A percentile compares a stretch with the other conserved stretches of the same genome.
These are phyloP conservation scores for Nannochloropsis granulata DNA, from an alignment of 108 stramenopile genomes.

Conservation along the genomic window DNA sequence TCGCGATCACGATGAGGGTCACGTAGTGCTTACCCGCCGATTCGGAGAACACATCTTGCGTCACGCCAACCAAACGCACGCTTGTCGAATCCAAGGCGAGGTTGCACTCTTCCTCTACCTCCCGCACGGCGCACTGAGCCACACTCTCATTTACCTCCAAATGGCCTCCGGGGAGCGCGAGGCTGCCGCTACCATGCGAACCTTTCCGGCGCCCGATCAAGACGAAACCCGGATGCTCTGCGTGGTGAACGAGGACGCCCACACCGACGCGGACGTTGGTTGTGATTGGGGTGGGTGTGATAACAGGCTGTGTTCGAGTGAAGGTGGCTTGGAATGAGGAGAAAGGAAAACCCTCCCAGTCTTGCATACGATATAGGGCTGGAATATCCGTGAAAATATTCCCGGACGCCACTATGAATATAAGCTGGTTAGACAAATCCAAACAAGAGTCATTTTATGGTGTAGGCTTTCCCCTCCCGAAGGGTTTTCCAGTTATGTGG, in stretches of 20 bases:
- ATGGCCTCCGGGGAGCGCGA: slow-evolving; percentile 9
- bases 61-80: background rate
- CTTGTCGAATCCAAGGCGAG: background rate
- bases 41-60: background rate
- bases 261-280: slow-evolving; percentile 3
- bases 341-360: too few species aligned
- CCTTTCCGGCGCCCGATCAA: background rate
- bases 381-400: too few species aligned
- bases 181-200: slow-evolving; percentile 1
- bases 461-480: too few species aligned
- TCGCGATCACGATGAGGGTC: background rate
- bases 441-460: too few species aligned
- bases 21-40: slow-evolving; percentile 7
- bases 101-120: slow-evolving; percentile 4
- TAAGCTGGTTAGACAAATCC: too few species aligned
- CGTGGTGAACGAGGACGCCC: background rate
- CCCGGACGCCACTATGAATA: too few species aligned
- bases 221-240: background rate
- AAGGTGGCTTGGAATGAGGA: too few species aligned
- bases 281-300: too few species aligned
- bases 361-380: too few species aligned
- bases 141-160: background rate
- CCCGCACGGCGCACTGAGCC: background rate
- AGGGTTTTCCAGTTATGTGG: too few species aligned
- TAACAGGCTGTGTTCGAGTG: too few species aligned